Percentiles rank a stretch among this genome's conserved stretches.
Conservation (phyloP, 306 rosid species). For the Betula pendula region DNA sequence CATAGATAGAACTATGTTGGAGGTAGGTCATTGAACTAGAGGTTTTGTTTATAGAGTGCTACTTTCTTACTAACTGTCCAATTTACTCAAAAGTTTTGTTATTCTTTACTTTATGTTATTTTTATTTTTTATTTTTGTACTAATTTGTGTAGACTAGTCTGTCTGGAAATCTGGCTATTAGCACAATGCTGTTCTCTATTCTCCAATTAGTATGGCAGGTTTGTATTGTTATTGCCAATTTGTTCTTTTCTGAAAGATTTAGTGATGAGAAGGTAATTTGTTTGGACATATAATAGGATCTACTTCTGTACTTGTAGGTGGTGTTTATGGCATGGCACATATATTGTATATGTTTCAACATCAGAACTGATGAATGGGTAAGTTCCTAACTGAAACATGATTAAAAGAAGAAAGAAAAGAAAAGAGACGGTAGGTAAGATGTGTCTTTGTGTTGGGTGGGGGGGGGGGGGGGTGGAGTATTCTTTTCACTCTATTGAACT, state of each 20-base stretch:
- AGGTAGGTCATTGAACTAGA: slow-evolving; percentile 26
- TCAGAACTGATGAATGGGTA: slow-evolving; percentile 65
- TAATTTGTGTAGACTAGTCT: slow-evolving; percentile 31
- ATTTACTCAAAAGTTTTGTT: background rate
- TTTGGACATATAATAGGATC: background rate
- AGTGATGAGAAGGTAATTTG: background rate
- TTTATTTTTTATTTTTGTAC: background rate
- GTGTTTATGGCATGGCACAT: slow-evolving; percentile 45
- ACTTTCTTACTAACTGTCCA: background rate
- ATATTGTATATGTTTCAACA: slow-evolving; percentile 44
- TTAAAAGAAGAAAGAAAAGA: background rate
- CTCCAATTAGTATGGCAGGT: slow-evolving; percentile 54
- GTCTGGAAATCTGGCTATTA: slow-evolving; percentile 34
- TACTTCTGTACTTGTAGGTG: slow-evolving; percentile 22
- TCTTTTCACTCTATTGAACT: too few species aligned
- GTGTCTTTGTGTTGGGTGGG: too few species aligned
- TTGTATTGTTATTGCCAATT: background rate
- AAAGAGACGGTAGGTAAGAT: background rate
- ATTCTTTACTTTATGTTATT: background rate
- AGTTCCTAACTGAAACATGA: slow-evolving; percentile 13
- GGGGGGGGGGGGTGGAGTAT: too few species aligned
- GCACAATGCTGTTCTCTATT: slow-evolving; percentile 43
- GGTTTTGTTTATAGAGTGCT: background rate
- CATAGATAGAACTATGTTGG: slow-evolving; percentile 15
- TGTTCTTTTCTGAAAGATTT: background rate